Evolutionary conservation across 805 yeast species (phyloP).

Genomic region (Wickerhamiella parazyma): DNA sequence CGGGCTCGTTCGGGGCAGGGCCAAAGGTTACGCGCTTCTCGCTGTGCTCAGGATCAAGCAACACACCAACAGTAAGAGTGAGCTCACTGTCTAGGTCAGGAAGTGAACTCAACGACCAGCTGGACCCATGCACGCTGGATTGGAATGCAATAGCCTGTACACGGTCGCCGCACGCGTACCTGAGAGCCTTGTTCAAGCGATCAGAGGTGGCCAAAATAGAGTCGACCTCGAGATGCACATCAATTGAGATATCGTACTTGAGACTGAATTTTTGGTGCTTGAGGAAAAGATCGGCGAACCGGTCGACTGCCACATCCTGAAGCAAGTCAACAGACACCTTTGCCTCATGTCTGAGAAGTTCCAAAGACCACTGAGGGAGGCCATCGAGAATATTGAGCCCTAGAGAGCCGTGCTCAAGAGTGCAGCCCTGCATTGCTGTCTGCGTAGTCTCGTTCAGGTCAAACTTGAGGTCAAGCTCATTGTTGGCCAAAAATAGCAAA

Average conservation of each 20-base stretch:
- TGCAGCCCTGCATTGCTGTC: slow-evolving; percentile 2
- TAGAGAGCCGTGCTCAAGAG: slow-evolving; percentile 16
- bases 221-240: slow-evolving; percentile 25
- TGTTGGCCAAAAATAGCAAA: slow-evolving; percentile 61
- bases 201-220: not conserved
- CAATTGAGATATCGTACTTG: slow-evolving; percentile 51
- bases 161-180: slow-evolving; percentile 8
- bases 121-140: slow-evolving; percentile 1
- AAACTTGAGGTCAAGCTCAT: slow-evolving; percentile 6
- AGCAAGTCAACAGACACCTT: slow-evolving; percentile 50
- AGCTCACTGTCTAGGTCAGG: slow-evolving; percentile 4
- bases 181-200: slow-evolving; percentile 1
- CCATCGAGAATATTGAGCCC: slow-evolving; percentile 71
- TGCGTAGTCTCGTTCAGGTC: not conserved
- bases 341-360: slow-evolving; percentile 50
- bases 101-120: slow-evolving; percentile 19
- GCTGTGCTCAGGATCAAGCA: slow-evolving; percentile 54
- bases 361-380: slow-evolving; percentile 57
- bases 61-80: slow-evolving; percentile 39
- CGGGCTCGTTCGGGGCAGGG: slow-evolving; percentile 52
- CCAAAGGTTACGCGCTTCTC: slow-evolving; percentile 82
- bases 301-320: slow-evolving; percentile 68
- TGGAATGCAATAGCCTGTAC: not conserved
- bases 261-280: slow-evolving; percentile 38
- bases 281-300: slow-evolving; percentile 67